Conservation (phyloP, 441 rosid species). For the Syzygium malaccense region DNA sequence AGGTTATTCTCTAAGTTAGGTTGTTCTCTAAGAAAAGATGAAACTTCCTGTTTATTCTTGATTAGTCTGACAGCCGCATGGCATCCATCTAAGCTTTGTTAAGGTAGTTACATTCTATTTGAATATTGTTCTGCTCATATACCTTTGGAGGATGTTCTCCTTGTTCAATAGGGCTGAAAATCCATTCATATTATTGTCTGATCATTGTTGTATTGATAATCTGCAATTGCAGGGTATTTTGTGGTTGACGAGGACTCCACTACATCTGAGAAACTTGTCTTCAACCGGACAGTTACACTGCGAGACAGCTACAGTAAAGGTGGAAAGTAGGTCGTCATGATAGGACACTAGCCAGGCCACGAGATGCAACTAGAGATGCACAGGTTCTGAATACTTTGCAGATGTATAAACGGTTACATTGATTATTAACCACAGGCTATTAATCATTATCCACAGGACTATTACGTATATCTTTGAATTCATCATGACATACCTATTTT, state of each 20-base stretch:
- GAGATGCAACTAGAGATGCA: neutral
- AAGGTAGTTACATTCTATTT: neutral
- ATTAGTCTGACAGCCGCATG: neutral
- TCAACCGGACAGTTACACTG: constrained; percentile 80
- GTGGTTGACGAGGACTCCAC: constrained; percentile 73
- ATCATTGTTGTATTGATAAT: neutral
- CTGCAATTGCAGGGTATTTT: constrained; percentile 58
- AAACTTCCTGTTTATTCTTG: neutral
- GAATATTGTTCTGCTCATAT: neutral
- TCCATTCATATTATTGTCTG: neutral
- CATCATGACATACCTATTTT: neutral
- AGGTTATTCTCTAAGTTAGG: neutral
- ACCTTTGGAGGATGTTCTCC: neutral
- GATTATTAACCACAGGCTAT: neutral
- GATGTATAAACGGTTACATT: neutral
- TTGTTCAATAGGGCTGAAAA: neutral
- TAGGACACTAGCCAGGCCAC: neutral
- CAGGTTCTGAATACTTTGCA: neutral
- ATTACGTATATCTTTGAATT: neutral
- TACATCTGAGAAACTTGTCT: constrained; percentile 60
- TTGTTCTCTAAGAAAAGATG: neutral
- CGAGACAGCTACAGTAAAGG: constrained; percentile 64
- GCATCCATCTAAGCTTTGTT: neutral
- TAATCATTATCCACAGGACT: neutral
- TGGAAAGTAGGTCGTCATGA: constrained; percentile 35